A percentile compares a stretch with the other conserved stretches of the same genome.
Evolutionary conservation across 208 protist genomes (phyloP).

Genomic region (Naegleria fowleri): DNA sequence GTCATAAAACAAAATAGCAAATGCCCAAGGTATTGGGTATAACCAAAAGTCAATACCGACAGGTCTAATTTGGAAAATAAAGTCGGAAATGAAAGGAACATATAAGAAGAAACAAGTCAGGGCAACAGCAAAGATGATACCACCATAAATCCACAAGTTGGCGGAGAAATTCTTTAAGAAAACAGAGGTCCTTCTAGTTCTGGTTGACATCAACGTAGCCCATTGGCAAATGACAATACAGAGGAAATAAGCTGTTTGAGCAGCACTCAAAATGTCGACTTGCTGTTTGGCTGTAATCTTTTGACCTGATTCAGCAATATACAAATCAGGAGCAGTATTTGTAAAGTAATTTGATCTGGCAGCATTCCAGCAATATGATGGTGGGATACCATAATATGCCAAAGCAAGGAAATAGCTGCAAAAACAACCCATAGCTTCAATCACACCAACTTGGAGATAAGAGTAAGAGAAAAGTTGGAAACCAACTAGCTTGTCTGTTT

Average conservation of each 20-base stretch:
- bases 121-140: background rate
- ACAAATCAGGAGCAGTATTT: background rate
- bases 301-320: background rate
- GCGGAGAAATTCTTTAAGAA: background rate
- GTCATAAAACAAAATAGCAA: slow-evolving; percentile 53
- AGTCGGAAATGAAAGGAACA: background rate
- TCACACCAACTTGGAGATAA: slow-evolving; percentile 62
- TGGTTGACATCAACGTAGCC: slow-evolving; percentile 47
- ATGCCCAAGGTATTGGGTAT: slow-evolving; percentile 36
- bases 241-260: slow-evolving; percentile 65
- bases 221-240: slow-evolving; percentile 57
- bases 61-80: slow-evolving; percentile 15
- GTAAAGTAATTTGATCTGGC: background rate
- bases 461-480: slow-evolving; percentile 50
- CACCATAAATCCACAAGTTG: background rate
- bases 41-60: slow-evolving; percentile 29
- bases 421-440: slow-evolving; percentile 56
- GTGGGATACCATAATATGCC: slow-evolving; percentile 8
- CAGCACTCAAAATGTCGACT: slow-evolving; percentile 31
- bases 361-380: background rate
- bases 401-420: slow-evolving; percentile 55
- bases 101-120: slow-evolving; percentile 30
- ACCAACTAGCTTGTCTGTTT: slow-evolving; percentile 55
- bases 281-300: background rate
- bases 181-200: slow-evolving; percentile 24